Evolutionary conservation across 805 yeast species (phyloP), one percentile per base, ranked within the genome.

Genomic region (Saturnispora silvae): DNA sequence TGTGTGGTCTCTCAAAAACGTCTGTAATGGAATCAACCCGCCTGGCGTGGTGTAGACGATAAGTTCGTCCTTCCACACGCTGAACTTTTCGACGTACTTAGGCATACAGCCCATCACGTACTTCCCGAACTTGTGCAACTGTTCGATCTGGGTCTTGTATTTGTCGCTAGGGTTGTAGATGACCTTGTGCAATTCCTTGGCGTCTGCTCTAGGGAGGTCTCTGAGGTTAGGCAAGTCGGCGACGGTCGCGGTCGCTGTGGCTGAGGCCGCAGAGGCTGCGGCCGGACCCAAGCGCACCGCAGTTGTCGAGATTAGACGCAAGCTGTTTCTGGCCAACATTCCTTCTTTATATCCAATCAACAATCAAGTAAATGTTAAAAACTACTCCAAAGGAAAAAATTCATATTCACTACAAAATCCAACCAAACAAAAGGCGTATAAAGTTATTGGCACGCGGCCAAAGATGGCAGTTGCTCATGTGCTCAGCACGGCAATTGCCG

Each of bases 41-140:
- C 71, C 61, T 31, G 95, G 95, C 3, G 85, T 81, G 42, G 80
- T 73, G 57, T 75, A 77, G 35, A 84, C 59, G 31, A 79, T 72
- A 56, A 84, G 71, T 61, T 84, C 95, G 55, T 84, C 94, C 60
- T 84, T 84, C 95, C 94, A 84, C 34, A 84, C 95, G 5, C 83
- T 67, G 51, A 82, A 84, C 57, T 80, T 80, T 63, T 84, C 94
- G 44, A 84, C 70, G 53, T 64, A 81, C 59, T 82, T 84, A 33
- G 95, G 95, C 62, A 84, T 54, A 45, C 82, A 72, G 7, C 83
- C 69, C 70, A 80, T 78, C 46, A 84, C 57, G 54, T 84, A 84
- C 39, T 73, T 70, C 20, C 95, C 95, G 58, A 81, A 84, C 60
- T 75, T 74, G 64, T 81, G 94, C 44, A 83, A 67, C 47, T 80